Evolutionary conservation across 441 rosid species (phyloP).

Genomic region (Mallotus repandus): DNA sequence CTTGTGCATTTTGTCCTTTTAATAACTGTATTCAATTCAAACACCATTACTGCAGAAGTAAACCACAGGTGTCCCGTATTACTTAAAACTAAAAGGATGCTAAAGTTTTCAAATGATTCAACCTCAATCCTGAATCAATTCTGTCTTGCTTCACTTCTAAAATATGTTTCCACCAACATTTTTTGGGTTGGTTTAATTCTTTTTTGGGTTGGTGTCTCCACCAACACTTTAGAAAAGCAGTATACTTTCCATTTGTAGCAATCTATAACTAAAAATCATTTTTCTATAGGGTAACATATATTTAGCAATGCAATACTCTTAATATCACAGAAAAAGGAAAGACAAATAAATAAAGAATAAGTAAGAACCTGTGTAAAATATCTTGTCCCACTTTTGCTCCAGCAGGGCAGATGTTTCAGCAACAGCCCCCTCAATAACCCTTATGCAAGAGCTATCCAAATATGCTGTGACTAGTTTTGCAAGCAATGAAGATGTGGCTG

Average conservation of each 20-base stretch:
- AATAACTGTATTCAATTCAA: background rate
- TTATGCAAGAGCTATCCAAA: conserved; percentile 55
- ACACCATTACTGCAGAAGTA: background rate
- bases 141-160: background rate
- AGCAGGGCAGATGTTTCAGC: conserved; percentile 61
- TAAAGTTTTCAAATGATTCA: background rate
- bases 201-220: background rate
- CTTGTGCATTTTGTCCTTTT: background rate
- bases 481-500: conserved; percentile 59
- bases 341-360: background rate
- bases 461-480: conserved; percentile 50
- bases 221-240: background rate
- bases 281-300: background rate
- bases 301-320: background rate
- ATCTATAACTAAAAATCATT: background rate
- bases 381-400: conserved; percentile 85
- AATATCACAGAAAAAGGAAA: conserved; percentile 6
- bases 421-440: conserved; percentile 69
- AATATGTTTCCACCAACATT: background rate
- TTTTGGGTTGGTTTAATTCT: too few relatives aligned
- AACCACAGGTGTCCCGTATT: background rate
- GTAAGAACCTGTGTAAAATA: conserved; percentile 65
- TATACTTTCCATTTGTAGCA: background rate
- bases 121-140: background rate
- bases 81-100: background rate